Evolutionary conservation across 352 stramenopile species (phyloP), one percentile per base, ranked within the genome.

Genomic region (Thalassiosira mediterranea): DNA sequence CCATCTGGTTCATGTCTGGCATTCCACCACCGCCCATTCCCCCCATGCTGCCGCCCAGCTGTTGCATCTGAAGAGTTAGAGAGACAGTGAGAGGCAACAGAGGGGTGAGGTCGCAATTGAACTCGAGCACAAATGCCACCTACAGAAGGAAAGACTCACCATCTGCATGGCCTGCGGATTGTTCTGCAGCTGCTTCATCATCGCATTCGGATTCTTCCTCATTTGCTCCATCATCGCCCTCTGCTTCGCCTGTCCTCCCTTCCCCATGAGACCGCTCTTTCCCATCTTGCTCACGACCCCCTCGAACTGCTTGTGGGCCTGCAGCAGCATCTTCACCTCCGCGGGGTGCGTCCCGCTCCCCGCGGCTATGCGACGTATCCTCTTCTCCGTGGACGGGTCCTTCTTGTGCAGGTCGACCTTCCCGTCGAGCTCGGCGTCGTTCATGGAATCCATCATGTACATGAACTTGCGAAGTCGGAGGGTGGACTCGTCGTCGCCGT

Each of bases 391-490:
- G 44, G 72, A 52, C 2, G 79, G 47, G 46, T 87, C 79, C 38
- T 80, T 83, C 38, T 83, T 79, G 21, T 90, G 79, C 60, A 93
- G 68, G 72, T 93, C 89, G 13, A 97, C 85, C 60, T 94, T 93
- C 26, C 91, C 96, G 79, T 99, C 97, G 1, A 99, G 89, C 79
- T 93, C 88, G 8, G 72, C 73, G 49, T 89, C 74, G 34, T 66
- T 93, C 97, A 99, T 99, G 68, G 89, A 97, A 80, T 99, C 97
- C 96, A 99, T 99, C 90, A 99, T 98, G 88, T 97, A 98, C 76
- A 99, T 91, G 86, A 99, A 99, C 47, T 95, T 95, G 52, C 98
- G 96, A 31, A 99, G 88, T 15, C 94, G 88, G 70, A 96, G 95
- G 3, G 90, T 96, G 8, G 89, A 91, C 79, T 98, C 93, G 53